Evolutionary conservation across 2,329 filamentous ascomycete genomes (phyloP).

Genomic region (Beauveria caledonica): DNA sequence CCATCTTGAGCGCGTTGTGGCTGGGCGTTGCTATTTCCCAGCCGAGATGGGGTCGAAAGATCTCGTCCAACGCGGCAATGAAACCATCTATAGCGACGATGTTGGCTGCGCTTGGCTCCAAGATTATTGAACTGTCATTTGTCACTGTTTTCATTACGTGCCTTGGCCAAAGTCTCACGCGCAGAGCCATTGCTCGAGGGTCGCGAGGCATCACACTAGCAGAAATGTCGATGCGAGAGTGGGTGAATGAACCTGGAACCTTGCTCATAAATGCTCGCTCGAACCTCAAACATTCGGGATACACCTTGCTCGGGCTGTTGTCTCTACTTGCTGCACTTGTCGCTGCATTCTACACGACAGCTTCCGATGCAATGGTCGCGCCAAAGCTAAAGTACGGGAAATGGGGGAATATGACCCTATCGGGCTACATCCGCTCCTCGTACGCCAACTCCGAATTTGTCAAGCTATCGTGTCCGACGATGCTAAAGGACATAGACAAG

Average conservation of each 20-base stretch:
- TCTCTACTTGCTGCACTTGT: constrained; percentile 57
- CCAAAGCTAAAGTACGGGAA: constrained; percentile 58
- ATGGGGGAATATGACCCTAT: constrained; percentile 40
- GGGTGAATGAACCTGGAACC: constrained; percentile 65
- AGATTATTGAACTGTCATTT: constrained; percentile 70
- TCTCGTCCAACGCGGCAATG: constrained; percentile 46
- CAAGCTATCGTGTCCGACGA: constrained; percentile 48
- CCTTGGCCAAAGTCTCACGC: constrained; percentile 65
- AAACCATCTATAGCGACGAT: constrained; percentile 57
- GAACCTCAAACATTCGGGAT: constrained; percentile 53
- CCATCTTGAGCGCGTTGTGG: constrained; percentile 57
- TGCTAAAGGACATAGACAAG: constrained; percentile 41
- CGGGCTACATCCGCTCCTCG: constrained; percentile 48
- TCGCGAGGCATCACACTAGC: constrained; percentile 62
- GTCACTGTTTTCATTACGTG: constrained; percentile 70
- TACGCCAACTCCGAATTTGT: constrained; percentile 59
- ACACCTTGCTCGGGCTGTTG: constrained; percentile 55
- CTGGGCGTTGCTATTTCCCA: constrained; percentile 52
- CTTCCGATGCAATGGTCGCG: constrained; percentile 65
- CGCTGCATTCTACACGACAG: constrained; percentile 67
- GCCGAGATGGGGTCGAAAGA: constrained; percentile 52
- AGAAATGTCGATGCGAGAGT: constrained; percentile 69
- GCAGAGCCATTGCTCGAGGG: constrained; percentile 53
- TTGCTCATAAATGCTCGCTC: constrained; percentile 62
- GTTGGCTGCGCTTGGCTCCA: constrained; percentile 61